Evolutionary conservation across 345 rosid species (phyloP).

Genomic region (Acer campestre): DNA sequence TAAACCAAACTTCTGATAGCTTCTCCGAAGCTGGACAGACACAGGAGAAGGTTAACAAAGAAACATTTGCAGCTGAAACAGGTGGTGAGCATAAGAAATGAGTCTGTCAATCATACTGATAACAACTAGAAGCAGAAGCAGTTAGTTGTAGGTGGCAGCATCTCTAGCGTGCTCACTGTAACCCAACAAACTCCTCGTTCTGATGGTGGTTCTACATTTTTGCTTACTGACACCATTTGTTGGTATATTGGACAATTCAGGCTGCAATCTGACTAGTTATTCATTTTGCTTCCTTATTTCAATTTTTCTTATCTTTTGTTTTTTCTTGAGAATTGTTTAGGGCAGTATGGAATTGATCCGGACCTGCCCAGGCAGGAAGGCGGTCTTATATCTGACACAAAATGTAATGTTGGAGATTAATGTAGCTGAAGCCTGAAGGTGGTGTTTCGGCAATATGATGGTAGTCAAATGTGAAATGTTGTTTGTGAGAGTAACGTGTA

Average conservation of each 20-base stretch:
- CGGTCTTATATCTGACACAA: conserved; percentile 8
- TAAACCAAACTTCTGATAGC: conserved; percentile 14
- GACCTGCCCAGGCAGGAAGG: conserved; percentile 7
- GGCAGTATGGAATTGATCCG: neutral
- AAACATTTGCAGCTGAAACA: conserved; percentile 7
- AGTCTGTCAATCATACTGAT: neutral
- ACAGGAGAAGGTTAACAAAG: conserved; percentile 8
- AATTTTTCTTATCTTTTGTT: neutral
- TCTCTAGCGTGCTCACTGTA: conserved; percentile 18
- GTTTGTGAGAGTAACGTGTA: conserved; percentile 16
- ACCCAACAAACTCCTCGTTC: conserved; percentile 15
- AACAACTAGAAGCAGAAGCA: conserved; percentile 25
- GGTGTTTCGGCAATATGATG: conserved; percentile 12
- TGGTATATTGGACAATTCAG: neutral
- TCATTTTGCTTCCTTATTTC: neutral
- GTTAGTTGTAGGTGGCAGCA: conserved; percentile 23
- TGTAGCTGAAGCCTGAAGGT: conserved; percentile 5
- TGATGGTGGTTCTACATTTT: conserved; percentile 20
- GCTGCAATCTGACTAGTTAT: conserved; percentile 7
- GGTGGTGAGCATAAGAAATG: conserved; percentile 10
- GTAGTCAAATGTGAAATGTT: neutral
- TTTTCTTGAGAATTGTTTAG: conserved; percentile 3
- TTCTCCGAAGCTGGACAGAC: neutral
- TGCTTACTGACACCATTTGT: conserved; percentile 26
- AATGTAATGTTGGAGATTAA: neutral